These are phyloP conservation scores for Yamadazyma trypodendri DNA, from an alignment of 1,139 yeast species.

Conservation along the genomic window DNA sequence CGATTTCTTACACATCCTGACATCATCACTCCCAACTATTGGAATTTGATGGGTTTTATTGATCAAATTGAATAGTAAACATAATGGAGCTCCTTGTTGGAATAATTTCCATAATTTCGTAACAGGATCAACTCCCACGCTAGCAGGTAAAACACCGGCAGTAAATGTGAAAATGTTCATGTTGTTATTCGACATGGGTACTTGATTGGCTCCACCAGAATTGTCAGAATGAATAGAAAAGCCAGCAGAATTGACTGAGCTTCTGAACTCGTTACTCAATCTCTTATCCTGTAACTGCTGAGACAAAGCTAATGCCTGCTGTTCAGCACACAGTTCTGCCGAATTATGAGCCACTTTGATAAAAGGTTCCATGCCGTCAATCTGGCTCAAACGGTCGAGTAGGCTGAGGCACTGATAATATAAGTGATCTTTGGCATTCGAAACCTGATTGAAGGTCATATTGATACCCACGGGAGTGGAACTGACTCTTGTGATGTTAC, in stretches of 20 bases:
- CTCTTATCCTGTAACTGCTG: conserved; percentile 30
- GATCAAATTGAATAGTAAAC: conserved; percentile 71
- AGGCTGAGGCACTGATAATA: conserved; percentile 68
- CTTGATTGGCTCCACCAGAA: conserved; percentile 10
- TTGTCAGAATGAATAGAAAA: conserved; percentile 26
- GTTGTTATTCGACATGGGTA: conserved; percentile 14
- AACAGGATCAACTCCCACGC: conserved; percentile 81
- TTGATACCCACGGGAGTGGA: conserved; percentile 45
- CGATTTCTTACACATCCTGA: conserved; percentile 82
- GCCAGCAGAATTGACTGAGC: conserved; percentile 22
- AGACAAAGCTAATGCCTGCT: conserved; percentile 63
- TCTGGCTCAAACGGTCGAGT: conserved; percentile 54
- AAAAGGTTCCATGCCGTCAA: conserved; percentile 74
- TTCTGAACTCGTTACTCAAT: conserved; percentile 24
- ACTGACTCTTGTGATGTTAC: conserved; percentile 32
- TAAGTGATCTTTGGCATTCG: conserved; percentile 68
- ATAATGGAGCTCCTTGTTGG: conserved; percentile 90
- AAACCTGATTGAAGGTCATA: conserved; percentile 57
- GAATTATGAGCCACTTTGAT: conserved; percentile 51
- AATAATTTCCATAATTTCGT: conserved; percentile 86
- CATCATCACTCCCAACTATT: conserved; percentile 69
- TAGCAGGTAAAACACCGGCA: conserved; percentile 75
- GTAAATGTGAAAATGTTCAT: conserved; percentile 57
- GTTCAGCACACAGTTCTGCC: conserved; percentile 70
- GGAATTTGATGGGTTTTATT: conserved; percentile 41